Base-by-base conservation (phyloP, 1,284 basidiomycete genomes). In the Ceratorhiza oryzae-sativae region DNA sequence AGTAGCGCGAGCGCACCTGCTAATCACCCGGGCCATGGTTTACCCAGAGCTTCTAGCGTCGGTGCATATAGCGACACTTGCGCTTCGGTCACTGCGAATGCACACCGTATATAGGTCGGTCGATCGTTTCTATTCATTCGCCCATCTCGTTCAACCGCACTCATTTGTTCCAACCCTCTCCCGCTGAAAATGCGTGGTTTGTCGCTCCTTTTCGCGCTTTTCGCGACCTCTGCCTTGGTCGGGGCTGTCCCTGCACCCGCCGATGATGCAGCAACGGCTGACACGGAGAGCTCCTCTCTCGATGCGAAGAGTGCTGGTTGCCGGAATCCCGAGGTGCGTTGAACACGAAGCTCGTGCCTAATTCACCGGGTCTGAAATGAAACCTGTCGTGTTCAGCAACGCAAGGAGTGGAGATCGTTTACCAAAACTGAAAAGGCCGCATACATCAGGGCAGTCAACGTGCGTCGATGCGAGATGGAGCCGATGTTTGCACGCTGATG, bases 381-480 rank as follows among this genome's bases (percentile, higher is more conserved):
- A 39, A 5, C 36, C 42, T 70, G 41, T 61, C 34, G 8, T 27
- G 25, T 30, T 10, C 48, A 71, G 67, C 13, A 48, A 48, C 67
- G 67, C 2, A 59, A 49, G 20, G 67, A 71, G 15, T 60, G 67
- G 67, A 56, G 67, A 12, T 36, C 2, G 10, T 71, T 71, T 23
- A 46, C 45, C 4, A 36, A 42, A 1, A 18, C 42, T 36, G 55
- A 71, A 39, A 71, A 71, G 36, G 67, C 67, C 42, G 67, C 67
- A 20, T 71, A 71, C 45, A 71, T 71, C 45, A 32, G 27, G 5
- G 67, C 67, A 13, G 67, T 71, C 42, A 71, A 71, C 32, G 67
- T 71, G 23, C 20, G 67, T 41, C 1, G 27, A 6, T 9, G 4
- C 6, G 8, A 42, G 12, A 18, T n/a, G 15, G 23, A 46, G 6